These are phyloP conservation scores for Kurtzmaniella fragi DNA, from an alignment of 805 yeast species.

Conservation along the genomic window DNA sequence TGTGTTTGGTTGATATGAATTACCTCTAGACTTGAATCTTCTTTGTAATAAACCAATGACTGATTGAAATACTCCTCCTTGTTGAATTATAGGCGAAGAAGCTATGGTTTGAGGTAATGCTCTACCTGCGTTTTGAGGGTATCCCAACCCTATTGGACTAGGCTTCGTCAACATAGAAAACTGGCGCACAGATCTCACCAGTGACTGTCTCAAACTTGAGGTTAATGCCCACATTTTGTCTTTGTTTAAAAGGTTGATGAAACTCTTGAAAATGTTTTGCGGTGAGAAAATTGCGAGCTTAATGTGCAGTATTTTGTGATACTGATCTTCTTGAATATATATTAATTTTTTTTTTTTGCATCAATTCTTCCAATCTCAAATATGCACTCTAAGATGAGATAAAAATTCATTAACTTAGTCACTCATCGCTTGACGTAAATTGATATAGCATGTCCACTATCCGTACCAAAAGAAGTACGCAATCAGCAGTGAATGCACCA, in stretches of 20 bases:
- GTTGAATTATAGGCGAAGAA: constrained; percentile 4
- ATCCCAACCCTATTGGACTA: background rate
- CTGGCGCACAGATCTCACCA: constrained; percentile 5
- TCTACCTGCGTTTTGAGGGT: constrained; percentile 10
- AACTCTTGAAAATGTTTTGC: no score
- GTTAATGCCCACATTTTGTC: background rate
- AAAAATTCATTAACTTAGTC: background rate
- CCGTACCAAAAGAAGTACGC: constrained; percentile 37
- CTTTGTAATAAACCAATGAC: constrained; percentile 39
- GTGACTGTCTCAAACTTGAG: background rate
- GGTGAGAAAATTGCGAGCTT: no score
- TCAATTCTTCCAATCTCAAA: no score
- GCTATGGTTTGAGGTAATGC: constrained; percentile 6
- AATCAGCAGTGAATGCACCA: constrained; percentile 46
- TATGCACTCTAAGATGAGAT: no score
- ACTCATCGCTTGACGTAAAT: background rate
- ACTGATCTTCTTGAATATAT: no score
- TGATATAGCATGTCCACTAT: constrained; percentile 17
- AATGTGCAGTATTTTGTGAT: no score
- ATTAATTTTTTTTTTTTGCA: no score
- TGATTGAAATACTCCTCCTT: constrained; percentile 13
- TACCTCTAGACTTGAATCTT: constrained; percentile 88
- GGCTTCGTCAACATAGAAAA: constrained; percentile 11
- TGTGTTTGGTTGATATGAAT: constrained; percentile 91
- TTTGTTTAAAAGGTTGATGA: no score